Evolutionary conservation across 805 yeast species (phyloP).

Genomic region (Nakazawaea molendinolei): DNA sequence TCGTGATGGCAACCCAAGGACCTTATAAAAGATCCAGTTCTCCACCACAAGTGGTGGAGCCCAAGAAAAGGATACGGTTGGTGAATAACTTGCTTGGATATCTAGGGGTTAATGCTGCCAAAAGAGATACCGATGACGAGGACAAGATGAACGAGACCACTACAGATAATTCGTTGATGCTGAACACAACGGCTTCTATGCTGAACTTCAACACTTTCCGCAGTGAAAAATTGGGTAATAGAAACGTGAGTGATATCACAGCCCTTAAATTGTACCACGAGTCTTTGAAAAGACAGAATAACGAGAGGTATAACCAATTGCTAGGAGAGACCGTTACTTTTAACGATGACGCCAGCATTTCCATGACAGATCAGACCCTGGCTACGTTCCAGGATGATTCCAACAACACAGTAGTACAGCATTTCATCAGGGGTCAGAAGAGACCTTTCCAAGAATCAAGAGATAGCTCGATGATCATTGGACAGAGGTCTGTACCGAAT

Average conservation of each 20-base stretch:
- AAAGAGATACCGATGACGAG: too few relatives aligned
- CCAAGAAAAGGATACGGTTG: background rate
- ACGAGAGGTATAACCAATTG: constrained; percentile 1
- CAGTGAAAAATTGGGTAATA: constrained; percentile 6
- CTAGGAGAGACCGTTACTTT: constrained; percentile 6
- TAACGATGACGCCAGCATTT: too few relatives aligned
- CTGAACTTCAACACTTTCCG: constrained; percentile 8
- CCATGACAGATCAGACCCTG: constrained; percentile 1
- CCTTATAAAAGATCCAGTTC: constrained; percentile 1
- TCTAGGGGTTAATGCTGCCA: constrained; percentile 1
- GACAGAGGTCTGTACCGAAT: constrained; percentile 2
- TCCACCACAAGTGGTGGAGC: background rate
- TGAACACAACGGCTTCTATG: constrained; percentile 1
- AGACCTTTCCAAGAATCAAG: constrained; percentile 9
- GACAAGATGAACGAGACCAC: too few relatives aligned
- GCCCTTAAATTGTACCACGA: constrained; percentile 8
- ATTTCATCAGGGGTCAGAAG: constrained; percentile 2
- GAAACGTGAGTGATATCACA: constrained; percentile 10
- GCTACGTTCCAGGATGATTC: constrained; percentile 4
- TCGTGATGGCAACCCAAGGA: background rate
- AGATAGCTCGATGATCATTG: constrained; percentile 3
- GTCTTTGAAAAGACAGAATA: constrained; percentile 9
- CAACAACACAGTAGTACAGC: background rate
- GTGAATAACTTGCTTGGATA: constrained; percentile 1
- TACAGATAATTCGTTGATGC: background rate